Evolutionary conservation across 2,329 filamentous ascomycete genomes (phyloP), one percentile per base, ranked within the genome.

Genomic region (Penicillium sp.): DNA sequence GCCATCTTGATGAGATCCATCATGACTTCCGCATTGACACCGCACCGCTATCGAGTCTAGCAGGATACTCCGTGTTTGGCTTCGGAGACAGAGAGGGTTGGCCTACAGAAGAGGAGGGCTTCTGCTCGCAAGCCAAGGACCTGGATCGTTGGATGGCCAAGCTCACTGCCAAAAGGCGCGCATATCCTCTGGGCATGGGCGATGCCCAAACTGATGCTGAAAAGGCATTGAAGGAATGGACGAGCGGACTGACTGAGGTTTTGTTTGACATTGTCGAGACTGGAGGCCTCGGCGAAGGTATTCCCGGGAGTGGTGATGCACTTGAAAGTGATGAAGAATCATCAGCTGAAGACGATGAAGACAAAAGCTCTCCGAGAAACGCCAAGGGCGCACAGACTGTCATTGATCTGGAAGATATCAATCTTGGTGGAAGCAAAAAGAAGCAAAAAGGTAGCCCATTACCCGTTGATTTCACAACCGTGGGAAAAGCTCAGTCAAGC

Each of bases 141-240:
- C 80, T 95, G 3, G 93, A 99, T 70, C 91, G 86, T 69, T 97
- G 94, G 93, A 90, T 99, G 89, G 91, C 93, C n/a, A 95, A 91
- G 69, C 75, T 99, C 66, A 96, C 92, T 0, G 87, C 84, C 1
- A 83, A 88, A 60, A 96, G 93, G 75, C 82, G 92, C 68, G 92
- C 91, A 0, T 97, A 88, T 65, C 93, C 93, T 0, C 78, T 97
- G 6, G 94, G 94, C 4, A 87, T 93, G 80, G 91, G 89, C 2
- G 91, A 97, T 72, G 83, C 89, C 57, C 95, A 91, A 73, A 80
- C 75, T n/a, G 88, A 94, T 68, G 83, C 85, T 20, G 76, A 79
- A 20, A 73, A 82, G 49, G 79, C 88, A 24, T 71, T 97, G 54
- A 74, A 81, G 33, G 91, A 96, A 69, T 99, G 93, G 93, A 79